phyloP scores from a whole-genome alignment of 331 rosid species.

The Stylosanthes scabra region DNA sequence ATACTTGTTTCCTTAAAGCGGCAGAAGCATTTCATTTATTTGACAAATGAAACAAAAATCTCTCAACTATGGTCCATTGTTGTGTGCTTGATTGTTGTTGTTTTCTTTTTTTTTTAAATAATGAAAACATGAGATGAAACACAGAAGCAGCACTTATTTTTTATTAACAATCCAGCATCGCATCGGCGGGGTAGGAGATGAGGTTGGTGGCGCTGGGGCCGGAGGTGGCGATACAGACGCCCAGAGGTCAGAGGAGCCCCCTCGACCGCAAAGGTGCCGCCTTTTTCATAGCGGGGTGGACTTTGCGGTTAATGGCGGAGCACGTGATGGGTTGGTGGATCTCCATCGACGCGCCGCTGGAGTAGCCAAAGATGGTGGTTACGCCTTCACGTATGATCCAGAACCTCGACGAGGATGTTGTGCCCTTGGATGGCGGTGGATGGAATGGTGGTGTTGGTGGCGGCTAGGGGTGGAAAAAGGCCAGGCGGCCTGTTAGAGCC shows the following conservation, averaged over 20 bases:
- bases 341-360: conserved; percentile 92
- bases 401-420: conserved; percentile 83
- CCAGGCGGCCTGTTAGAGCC: too few relatives aligned
- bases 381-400: conserved; percentile 85
- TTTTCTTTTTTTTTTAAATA: too few relatives aligned
- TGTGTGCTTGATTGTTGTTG: too few relatives aligned
- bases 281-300: conserved; percentile 88
- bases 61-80: too few relatives aligned
- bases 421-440: conserved; percentile 50
- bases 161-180: conserved; percentile 72
- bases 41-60: too few relatives aligned
- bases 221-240: conserved; percentile 84
- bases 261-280: conserved; percentile 84
- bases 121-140: too few relatives aligned
- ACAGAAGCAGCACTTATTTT: too few relatives aligned
- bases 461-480: conserved; percentile 22
- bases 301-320: conserved; percentile 57
- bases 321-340: conserved; percentile 93
- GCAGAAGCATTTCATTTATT: too few relatives aligned
- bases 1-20: too few relatives aligned
- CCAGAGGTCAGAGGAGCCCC: conserved; percentile 85
- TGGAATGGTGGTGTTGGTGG: conserved; percentile 27
- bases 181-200: conserved; percentile 83
- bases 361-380: conserved; percentile 76
- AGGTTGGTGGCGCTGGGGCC: conserved; percentile 93